These are phyloP conservation scores for Aspergillus costaricaensis DNA, from an alignment of 2,329 filamentous ascomycete genomes.

Conservation along the genomic window DNA sequence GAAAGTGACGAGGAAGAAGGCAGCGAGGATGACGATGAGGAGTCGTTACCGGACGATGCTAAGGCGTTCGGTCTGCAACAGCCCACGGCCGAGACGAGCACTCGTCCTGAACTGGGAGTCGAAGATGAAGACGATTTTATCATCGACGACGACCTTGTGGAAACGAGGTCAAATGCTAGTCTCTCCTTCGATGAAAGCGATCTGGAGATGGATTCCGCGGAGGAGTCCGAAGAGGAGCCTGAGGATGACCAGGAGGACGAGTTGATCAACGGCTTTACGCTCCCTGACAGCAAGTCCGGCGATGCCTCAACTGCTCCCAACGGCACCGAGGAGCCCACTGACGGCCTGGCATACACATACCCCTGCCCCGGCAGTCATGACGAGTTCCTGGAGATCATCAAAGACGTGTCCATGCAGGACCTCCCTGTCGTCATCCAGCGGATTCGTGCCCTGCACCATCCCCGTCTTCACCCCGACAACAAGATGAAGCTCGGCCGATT, in stretches of 20 bases:
- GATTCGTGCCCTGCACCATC: slow-evolving; percentile 88
- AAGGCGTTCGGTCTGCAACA: slow-evolving; percentile 65
- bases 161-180: slow-evolving; percentile 67
- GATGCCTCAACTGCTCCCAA: slow-evolving; percentile 33
- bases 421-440: slow-evolving; percentile 80
- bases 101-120: slow-evolving; percentile 61
- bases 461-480: slow-evolving; percentile 80
- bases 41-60: slow-evolving; percentile 57
- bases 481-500: slow-evolving; percentile 73
- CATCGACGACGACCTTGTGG: slow-evolving; percentile 84
- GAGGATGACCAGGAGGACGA: slow-evolving; percentile 64
- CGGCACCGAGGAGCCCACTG: slow-evolving; percentile 47
- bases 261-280: slow-evolving; percentile 68
- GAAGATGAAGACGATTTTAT: slow-evolving; percentile 95
- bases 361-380: slow-evolving; percentile 76
- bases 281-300: slow-evolving; percentile 31
- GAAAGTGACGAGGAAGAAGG: slow-evolving; percentile 39
- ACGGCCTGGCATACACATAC: slow-evolving; percentile 77
- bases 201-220: slow-evolving; percentile 61
- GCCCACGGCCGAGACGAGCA: slow-evolving; percentile 36
- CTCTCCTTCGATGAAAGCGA: slow-evolving; percentile 45
- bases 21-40: slow-evolving; percentile 49
- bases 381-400: slow-evolving; percentile 68
- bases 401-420: slow-evolving; percentile 63
- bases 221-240: slow-evolving; percentile 57